Conservation (phyloP, 805 yeast genomes). For the Wickerhamomyces chaumierensis region DNA sequence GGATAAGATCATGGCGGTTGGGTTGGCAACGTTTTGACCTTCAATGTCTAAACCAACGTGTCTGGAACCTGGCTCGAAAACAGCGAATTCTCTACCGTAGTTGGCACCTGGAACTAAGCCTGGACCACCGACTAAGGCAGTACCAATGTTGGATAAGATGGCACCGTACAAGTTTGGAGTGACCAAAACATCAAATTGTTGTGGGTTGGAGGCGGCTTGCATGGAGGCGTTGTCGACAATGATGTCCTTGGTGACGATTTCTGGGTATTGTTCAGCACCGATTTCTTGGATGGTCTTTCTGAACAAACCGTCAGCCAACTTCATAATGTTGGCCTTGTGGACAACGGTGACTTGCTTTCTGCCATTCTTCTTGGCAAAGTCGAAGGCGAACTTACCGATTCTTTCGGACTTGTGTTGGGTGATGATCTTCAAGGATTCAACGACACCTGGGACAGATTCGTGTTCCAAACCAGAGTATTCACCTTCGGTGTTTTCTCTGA, state of each 20-base stretch:
- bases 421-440: constrained; percentile 90
- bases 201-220: constrained; percentile 98
- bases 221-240: constrained; percentile 98
- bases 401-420: constrained; percentile 93
- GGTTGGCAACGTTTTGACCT: constrained; percentile 94
- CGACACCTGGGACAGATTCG: constrained; percentile 95
- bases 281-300: constrained; percentile 86
- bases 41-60: constrained; percentile 96
- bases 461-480: constrained; percentile 98
- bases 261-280: constrained; percentile 78
- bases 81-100: constrained; percentile 95
- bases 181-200: constrained; percentile 95
- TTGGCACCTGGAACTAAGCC: constrained; percentile 98
- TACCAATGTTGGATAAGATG: constrained; percentile 94
- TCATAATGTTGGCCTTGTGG: constrained; percentile 99
- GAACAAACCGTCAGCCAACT: constrained; percentile 95
- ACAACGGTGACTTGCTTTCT: constrained; percentile 91
- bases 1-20: constrained; percentile 93
- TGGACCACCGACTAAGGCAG: constrained; percentile 94
- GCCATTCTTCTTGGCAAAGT: constrained; percentile 85
- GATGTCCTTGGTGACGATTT: constrained; percentile 75
- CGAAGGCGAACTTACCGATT: constrained; percentile 94
- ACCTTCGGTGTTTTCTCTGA: constrained; percentile 98
- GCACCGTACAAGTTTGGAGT: constrained; percentile 98
- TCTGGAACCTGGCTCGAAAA: constrained; percentile 99